Conservation (phyloP, 1,284 basidiomycete genomes). For the Rhodotorula sp. region DNA sequence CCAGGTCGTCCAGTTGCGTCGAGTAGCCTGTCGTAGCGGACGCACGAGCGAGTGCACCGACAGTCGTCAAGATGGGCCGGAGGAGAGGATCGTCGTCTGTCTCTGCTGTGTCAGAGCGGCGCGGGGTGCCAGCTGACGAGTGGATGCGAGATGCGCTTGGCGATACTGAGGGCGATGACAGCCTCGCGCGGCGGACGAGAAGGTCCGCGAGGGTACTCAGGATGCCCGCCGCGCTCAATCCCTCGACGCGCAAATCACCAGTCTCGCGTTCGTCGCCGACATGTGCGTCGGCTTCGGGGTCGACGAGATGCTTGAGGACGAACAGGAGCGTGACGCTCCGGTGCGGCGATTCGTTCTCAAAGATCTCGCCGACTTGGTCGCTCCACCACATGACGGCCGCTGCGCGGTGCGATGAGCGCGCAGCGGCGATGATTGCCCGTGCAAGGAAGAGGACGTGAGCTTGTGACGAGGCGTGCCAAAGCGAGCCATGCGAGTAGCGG, state of each 20-base stretch:
- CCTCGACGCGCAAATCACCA: conserved; percentile 2
- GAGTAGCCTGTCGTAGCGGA: neutral
- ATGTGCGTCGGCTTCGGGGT: too few relatives aligned
- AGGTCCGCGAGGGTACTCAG: conserved; percentile 26
- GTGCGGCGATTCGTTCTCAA: conserved; percentile 59
- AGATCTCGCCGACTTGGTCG: conserved; percentile 70
- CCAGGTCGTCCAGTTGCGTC: conserved; percentile 6
- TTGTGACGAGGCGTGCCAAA: conserved; percentile 70
- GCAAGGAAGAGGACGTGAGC: conserved; percentile 68
- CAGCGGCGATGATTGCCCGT: conserved; percentile 72
- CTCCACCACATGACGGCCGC: conserved; percentile 77
- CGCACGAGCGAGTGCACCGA: neutral
- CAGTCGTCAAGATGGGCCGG: neutral
- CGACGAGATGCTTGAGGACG: conserved; percentile 75
- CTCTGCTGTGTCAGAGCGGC: neutral
- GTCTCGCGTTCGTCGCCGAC: neutral
- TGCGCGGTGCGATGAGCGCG: conserved; percentile 84
- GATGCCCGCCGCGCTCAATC: conserved; percentile 3
- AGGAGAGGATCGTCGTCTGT: neutral
- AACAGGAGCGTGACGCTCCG: conserved; percentile 63
- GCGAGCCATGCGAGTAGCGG: conserved; percentile 36
- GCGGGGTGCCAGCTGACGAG: neutral
- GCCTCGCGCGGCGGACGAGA: conserved; percentile 57
- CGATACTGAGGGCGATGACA: conserved; percentile 42
- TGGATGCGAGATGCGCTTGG: conserved; percentile 47